A percentile compares a stretch with the other conserved stretches of the same genome.
Conservation (phyloP, 2,329 filamentous ascomycete species). For the Paraconiothyrium sp. region DNA sequence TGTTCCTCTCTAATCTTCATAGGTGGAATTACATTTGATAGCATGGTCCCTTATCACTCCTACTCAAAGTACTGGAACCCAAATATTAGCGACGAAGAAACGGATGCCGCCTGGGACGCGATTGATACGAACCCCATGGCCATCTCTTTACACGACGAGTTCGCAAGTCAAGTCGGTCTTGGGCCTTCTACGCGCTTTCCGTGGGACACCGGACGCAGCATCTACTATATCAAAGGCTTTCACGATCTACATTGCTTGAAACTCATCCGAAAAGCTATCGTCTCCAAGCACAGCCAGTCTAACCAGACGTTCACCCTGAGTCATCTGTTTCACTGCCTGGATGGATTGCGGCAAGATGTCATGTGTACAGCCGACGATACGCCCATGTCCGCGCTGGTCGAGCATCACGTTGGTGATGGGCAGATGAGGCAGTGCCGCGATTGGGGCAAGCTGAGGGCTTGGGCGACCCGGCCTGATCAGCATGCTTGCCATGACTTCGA, state of each 20-base stretch:
- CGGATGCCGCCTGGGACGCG: constrained; percentile 46
- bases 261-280: constrained; percentile 46
- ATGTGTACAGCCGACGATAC: constrained; percentile 49
- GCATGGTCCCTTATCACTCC: constrained; percentile 35
- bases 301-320: constrained; percentile 34
- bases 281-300: constrained; percentile 36
- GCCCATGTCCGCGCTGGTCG: constrained; percentile 41
- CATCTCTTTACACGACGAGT: constrained; percentile 42
- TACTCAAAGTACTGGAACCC: constrained; percentile 44
- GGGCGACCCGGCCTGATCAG: constrained; percentile 43
- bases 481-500: constrained; percentile 46
- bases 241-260: constrained; percentile 50
- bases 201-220: constrained; percentile 47
- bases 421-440: constrained; percentile 44
- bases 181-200: constrained; percentile 41
- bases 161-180: constrained; percentile 33
- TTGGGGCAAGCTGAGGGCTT: constrained; percentile 43
- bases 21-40: constrained; percentile 43
- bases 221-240: constrained; percentile 48
- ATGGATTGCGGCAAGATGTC: constrained; percentile 46
- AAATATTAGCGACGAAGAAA: constrained; percentile 34
- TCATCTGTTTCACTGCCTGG: constrained; percentile 47
- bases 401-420: constrained; percentile 37
- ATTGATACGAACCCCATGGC: constrained; percentile 46
- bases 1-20: background rate